Conservation (phyloP, 169 alveolate species). For the Pseudocohnilembus persalinus region DNA sequence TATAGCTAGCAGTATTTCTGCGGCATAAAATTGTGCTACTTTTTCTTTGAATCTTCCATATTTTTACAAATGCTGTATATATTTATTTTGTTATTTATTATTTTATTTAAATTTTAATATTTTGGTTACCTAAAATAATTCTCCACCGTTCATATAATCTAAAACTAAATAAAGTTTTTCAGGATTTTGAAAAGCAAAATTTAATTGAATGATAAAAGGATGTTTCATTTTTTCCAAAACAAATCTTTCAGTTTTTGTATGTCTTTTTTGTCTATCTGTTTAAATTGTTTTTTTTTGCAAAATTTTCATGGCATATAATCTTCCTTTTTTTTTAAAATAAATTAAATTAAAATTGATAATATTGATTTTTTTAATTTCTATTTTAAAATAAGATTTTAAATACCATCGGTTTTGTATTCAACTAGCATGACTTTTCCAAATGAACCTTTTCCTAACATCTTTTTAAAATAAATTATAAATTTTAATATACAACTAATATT, state of each 20-base stretch:
- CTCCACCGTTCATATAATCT: constrained; percentile 80
- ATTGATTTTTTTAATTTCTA: background rate
- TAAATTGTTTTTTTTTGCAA: constrained; percentile 34
- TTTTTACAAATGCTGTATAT: constrained; percentile 45
- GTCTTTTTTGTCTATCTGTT: constrained; percentile 43
- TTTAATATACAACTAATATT: too few relatives aligned
- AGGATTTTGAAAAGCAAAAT: constrained; percentile 33
- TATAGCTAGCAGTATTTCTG: constrained; percentile 50
- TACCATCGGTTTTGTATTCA: constrained; percentile 51
- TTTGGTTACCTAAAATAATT: constrained; percentile 45
- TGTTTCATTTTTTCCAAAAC: constrained; percentile 23
- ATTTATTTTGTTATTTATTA: constrained; percentile 2
- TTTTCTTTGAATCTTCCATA: constrained; percentile 39
- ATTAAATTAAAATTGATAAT: background rate
- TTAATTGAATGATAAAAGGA: constrained; percentile 31
- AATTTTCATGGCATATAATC: constrained; percentile 46
- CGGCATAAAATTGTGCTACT: constrained; percentile 48
- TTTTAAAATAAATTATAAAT: background rate
- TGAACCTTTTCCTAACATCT: constrained; percentile 77
- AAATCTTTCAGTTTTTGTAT: constrained; percentile 30
- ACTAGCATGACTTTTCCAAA: constrained; percentile 84
- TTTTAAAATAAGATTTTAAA: background rate
- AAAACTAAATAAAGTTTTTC: constrained; percentile 51
- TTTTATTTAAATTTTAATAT: constrained; percentile 17
- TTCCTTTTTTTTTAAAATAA: constrained; percentile 2